Conservation (phyloP, 257 asterid genomes). For the Ilex aquifolium region DNA sequence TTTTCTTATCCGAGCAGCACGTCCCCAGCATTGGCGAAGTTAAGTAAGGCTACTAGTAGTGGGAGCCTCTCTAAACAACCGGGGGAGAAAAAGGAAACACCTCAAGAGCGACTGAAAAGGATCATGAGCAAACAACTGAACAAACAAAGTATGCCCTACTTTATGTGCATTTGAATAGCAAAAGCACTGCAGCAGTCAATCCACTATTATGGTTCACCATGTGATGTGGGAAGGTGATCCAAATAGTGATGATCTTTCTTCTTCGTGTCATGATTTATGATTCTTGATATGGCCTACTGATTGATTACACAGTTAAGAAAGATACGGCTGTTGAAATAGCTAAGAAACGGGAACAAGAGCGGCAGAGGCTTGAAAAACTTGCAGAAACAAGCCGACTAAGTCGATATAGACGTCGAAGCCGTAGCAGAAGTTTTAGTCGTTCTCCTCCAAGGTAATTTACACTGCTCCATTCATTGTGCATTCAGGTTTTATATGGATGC, state of each 20-base stretch:
- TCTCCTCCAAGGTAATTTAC: conserved; percentile 74
- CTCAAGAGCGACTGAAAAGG: conserved; percentile 96
- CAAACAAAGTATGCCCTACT: conserved; percentile 76
- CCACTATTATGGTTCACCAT: not conserved
- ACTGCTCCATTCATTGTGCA: not conserved
- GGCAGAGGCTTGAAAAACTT: conserved; percentile 84
- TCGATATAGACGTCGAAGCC: conserved; percentile 60
- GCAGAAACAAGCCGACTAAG: conserved; percentile 66
- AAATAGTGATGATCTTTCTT: not conserved
- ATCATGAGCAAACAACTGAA: conserved; percentile 96
- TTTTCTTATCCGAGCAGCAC: conserved; percentile 46
- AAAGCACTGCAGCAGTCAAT: conserved; percentile 13
- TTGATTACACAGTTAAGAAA: conserved; percentile 59
- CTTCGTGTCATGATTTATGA: conserved; percentile 10
- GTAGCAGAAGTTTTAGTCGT: conserved; percentile 82
- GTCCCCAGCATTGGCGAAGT: conserved; percentile 75
- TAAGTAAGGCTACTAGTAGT: conserved; percentile 64
- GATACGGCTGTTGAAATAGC: conserved; percentile 92
- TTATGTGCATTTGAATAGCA: conserved; percentile 34
- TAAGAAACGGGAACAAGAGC: conserved; percentile 89
- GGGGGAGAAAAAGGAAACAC: conserved; percentile 98
- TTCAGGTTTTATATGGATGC: not conserved
- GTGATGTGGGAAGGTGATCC: not conserved
- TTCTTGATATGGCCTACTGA: conserved; percentile 14
- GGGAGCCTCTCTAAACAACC: conserved; percentile 64